A percentile compares a stretch with the other conserved stretches of the same genome.
phyloP scores from a whole-genome alignment of 768 basidiomycete species.

The Cystofilobasidium macerans region DNA sequence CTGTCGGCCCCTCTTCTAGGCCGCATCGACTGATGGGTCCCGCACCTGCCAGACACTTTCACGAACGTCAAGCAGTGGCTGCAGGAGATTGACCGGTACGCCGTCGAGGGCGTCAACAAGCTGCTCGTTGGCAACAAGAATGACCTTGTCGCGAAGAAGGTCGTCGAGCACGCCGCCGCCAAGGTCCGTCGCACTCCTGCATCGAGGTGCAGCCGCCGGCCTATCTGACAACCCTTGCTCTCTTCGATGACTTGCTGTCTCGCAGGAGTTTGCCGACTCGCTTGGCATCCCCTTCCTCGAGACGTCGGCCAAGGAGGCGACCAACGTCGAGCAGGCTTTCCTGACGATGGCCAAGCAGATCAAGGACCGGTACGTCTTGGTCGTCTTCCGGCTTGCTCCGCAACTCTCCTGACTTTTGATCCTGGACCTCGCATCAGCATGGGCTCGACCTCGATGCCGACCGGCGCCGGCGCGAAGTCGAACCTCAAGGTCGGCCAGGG shows the following conservation, averaged over 20 bases:
- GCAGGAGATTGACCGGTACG: constrained; percentile 68
- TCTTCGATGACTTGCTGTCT: neutral
- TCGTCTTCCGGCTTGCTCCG: too few species aligned
- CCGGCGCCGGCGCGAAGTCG: constrained; percentile 62
- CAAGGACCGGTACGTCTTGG: constrained; percentile 60
- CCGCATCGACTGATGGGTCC: neutral
- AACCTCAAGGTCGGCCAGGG: constrained; percentile 68
- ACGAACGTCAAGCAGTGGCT: constrained; percentile 49
- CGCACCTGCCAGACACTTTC: constrained; percentile 17
- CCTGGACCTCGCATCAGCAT: constrained; percentile 49
- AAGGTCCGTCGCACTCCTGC: constrained; percentile 57
- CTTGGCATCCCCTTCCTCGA: constrained; percentile 27
- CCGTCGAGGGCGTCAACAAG: constrained; percentile 28
- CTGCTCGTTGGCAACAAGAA: constrained; percentile 28
- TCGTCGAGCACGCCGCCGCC: constrained; percentile 76
- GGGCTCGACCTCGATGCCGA: constrained; percentile 67
- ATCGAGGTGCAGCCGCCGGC: too few species aligned
- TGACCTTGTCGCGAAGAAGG: constrained; percentile 35
- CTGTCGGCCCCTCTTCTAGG: neutral
- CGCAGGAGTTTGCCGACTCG: constrained; percentile 25
- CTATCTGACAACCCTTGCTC: too few species aligned
- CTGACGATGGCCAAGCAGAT: constrained; percentile 47
- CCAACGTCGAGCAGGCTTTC: constrained; percentile 28
- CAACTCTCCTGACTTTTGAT: neutral
- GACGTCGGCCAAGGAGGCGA: constrained; percentile 27